phyloP scores from a whole-genome alignment of 2,329 filamentous ascomycete species.

The Apiospora rasikravindrae region DNA sequence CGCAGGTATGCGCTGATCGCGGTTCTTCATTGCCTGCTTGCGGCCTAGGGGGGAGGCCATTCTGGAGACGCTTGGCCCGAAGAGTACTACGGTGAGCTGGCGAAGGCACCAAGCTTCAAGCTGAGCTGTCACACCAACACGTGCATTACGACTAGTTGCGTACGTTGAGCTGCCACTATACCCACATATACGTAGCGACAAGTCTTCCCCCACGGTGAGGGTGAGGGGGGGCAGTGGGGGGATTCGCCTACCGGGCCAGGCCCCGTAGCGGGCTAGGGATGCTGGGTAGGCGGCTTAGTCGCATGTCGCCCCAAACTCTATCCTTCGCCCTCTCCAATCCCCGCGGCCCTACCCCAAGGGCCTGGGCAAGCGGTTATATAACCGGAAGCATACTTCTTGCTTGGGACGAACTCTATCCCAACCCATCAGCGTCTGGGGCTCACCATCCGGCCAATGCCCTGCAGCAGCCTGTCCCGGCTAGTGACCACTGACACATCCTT shows the following conservation, averaged over 20 bases:
- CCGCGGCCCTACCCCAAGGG: background rate
- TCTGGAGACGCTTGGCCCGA: background rate
- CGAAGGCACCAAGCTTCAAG: background rate
- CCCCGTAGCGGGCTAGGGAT: background rate
- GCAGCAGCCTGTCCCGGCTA: background rate
- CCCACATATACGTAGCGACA: background rate
- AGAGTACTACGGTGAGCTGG: background rate
- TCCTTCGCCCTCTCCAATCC: background rate
- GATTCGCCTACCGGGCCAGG: background rate
- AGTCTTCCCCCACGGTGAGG: background rate
- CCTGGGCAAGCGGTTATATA: background rate
- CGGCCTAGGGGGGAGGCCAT: background rate
- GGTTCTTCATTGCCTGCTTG: background rate
- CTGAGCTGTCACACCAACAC: background rate
- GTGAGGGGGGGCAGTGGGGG: background rate
- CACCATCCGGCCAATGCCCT: background rate
- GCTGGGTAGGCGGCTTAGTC: background rate
- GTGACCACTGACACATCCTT: background rate
- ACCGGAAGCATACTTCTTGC: conserved; percentile 1
- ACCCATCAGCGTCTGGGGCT: background rate
- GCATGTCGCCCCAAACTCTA: background rate
- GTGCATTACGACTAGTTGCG: background rate
- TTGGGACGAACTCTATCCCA: background rate
- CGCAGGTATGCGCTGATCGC: background rate
- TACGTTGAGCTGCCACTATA: background rate